Base-by-base conservation (phyloP, 1,284 basidiomycete genomes). In the Puccinia horiana region DNA sequence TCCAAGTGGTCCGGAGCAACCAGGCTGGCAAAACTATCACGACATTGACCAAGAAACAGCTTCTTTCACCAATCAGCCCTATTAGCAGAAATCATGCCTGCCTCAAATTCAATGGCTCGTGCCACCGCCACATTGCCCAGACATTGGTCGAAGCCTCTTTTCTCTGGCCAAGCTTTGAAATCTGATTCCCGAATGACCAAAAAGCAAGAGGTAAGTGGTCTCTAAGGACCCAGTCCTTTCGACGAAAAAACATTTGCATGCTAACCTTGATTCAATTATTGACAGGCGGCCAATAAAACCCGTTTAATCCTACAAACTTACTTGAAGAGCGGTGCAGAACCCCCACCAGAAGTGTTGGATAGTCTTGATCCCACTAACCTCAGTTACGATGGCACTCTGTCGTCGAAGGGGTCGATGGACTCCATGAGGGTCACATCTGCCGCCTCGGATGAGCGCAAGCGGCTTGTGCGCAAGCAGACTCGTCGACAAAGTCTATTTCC, bases 41-140 rank as follows among this genome's bases (percentile, higher is more conserved):
- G 56, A 4, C 6, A 16, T 29, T 14, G 20, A 1, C 8, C 26
- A 63, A 63, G 5, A 63, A 63, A n/a, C 32, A 32, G 29, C 9
- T 37, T 35, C 32, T 18, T 2, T 14, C 3, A 63, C 32, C 29
- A 63, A 37, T 35, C 35, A 37, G 49, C 49, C 11, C 9, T 52
- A 52, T 52, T 18, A 4, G 16, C 42, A 44, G 49, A 73, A 35
- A 16, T 73, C 35, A 75, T 82, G 80, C 80, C 58, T 75, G 54
- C 80, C 37, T 82, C 80, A 4, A 54, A 56, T n/a, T 82, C 80
- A 2, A 49, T 82, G 37, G 80, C 80, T 65, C 70, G 80, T 37
- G 80, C 80, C 32, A 76, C 80, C 37, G 80, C 80, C 35, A 82
- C 80, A 35, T 56, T 82, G 49, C 80, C 80, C n/a, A 54, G 80